Evolutionary conservation across 2,329 filamentous ascomycete genomes (phyloP), one percentile per base, ranked within the genome.

Genomic region (Chalaropsis ovoidea): DNA sequence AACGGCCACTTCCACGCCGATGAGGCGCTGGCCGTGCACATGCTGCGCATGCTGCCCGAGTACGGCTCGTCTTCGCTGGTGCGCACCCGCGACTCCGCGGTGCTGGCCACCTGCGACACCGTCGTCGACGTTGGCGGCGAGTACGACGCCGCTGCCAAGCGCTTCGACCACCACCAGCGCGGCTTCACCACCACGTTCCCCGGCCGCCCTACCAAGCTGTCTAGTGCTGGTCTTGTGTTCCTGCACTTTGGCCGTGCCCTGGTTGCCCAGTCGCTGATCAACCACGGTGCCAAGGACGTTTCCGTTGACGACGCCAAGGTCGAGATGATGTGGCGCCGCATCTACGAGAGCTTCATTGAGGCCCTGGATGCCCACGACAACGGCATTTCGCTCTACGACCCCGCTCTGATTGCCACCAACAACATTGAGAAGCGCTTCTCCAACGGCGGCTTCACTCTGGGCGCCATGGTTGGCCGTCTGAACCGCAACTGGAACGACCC

Each of bases 1-100:
- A 96, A 88, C 78, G 94, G 94, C 71, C 91, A 96, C 80, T 99
- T 99, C 82, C 94, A 99, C 79, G 94, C 94, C 75, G 94, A 99
- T 76, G 94, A 99, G 79, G 93, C 94, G 68, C 85, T 99, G 54
- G 94, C 94, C 67, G 92, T 99, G 69, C 91, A 95, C 80, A 90
- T 99, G 81, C 88, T 99, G 71, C 90, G 91, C 70, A 83, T 88
- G 66, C 87, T 97, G 19, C 93, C 94, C 24, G 78, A 86, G 67
- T 99, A 97, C 80, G 75, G 81, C 65, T 77, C 82, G 70, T 86
- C 90, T 31, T 75, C 81, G 54, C 87, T 99, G 54, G 80, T 96
- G 62, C 91, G 94, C 71, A 96, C 92, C 61, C 89, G 94, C 72
- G 91, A 99, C 76, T 85, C 90, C 19, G 82, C 84, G 31, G 75